Base-by-base conservation (phyloP, 2,329 filamentous ascomycete genomes). In the Trichothecium roseum region DNA sequence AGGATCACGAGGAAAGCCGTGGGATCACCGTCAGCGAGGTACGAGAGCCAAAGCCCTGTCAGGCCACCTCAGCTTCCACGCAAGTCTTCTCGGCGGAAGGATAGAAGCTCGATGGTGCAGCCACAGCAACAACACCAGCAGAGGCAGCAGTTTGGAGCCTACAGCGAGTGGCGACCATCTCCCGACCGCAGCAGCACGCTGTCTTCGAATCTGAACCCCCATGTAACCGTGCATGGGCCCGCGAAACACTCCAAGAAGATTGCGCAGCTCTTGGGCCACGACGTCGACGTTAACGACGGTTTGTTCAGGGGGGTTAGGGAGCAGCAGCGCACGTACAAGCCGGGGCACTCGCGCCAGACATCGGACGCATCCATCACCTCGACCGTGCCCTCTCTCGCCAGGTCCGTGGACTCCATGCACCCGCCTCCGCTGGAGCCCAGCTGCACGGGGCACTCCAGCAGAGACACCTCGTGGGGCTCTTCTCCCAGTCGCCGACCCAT, bases 181-280 rank as follows among this genome's bases (percentile, higher is more conserved):
- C 5, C 28, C 28, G 13, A 16, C 13, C 28, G n/a, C 6, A 13
- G 15, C 28, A n/a, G 20, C 20, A 24, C n/a, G 20, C 20, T 6
- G 15, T 13, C 29, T 10, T 27, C 22, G 12, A 30, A 27, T 20
- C 32, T 26, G 18, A 31, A 29, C 20, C 28, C 12, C n/a, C 14
- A n/a, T 10, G 17, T 18, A 3, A 15, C 18, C 16, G 13, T 9
- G 16, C 20, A 18, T n/a, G 29, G 26, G 18, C 14, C 10, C 8
- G 15, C 10, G 6, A 7, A 24, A 13, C 31, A 24, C 17, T 10
- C 32, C 37, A 10, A 50, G 30, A 68, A 67, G 47, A 50, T 65
- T 29, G 52, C 55, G 24, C 59, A 64, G 42, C 51, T 68, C 12
- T 66, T 52, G 5, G 64, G 63, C 2, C 49, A 58, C 18, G 57